phyloP scores from a whole-genome alignment of 2,329 filamentous ascomycete species.

The Leptographium lundbergii region DNA sequence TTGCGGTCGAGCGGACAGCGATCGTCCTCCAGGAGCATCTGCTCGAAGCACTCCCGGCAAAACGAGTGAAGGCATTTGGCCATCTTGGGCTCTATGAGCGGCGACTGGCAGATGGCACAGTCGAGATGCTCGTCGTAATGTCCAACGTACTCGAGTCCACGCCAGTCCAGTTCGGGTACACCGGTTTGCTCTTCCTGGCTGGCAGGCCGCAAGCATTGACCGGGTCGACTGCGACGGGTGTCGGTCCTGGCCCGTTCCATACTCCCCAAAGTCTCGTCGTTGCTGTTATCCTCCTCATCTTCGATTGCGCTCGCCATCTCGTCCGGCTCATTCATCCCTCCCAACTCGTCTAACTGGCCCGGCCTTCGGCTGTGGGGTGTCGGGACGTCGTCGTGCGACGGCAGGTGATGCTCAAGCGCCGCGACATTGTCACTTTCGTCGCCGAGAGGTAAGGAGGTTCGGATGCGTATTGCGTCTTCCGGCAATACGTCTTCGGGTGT shows the following conservation, averaged over 20 bases:
- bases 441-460: neutral
- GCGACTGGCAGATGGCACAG: slow-evolving; percentile 39
- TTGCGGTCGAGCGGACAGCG: slow-evolving; percentile 48
- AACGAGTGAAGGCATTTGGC: slow-evolving; percentile 53
- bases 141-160: slow-evolving; percentile 19
- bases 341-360: neutral
- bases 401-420: neutral
- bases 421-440: neutral
- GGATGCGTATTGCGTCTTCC: neutral
- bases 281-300: neutral
- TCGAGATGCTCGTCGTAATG: slow-evolving; percentile 22
- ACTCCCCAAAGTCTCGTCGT: neutral
- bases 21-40: slow-evolving; percentile 27
- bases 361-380: neutral
- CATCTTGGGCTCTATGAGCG: slow-evolving; percentile 47
- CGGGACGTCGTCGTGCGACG: neutral
- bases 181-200: neutral
- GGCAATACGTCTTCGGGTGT: neutral
- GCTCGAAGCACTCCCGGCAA: slow-evolving; percentile 42
- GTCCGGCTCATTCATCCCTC: neutral
- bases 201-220: neutral
- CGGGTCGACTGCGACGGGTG: neutral
- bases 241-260: neutral
- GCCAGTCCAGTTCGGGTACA: slow-evolving; percentile 18
- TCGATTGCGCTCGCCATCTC: neutral